Conservation (phyloP, 176 grass and related monocot species). For the Eleusine indica region DNA sequence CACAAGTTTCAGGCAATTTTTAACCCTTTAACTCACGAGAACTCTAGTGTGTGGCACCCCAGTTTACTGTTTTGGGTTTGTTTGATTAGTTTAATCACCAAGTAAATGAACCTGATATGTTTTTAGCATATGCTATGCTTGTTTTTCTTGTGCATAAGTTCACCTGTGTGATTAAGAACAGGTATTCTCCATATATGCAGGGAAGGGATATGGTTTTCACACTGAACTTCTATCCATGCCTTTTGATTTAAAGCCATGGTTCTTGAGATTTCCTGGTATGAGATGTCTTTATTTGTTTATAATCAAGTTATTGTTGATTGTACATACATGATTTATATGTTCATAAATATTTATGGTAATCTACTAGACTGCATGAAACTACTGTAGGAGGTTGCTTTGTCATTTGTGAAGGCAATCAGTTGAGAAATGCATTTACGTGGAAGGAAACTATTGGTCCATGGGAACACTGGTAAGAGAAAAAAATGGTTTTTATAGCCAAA, state of each 20-base stretch:
- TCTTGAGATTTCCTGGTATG: slow-evolving; percentile 94
- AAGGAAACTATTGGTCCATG: slow-evolving; percentile 84
- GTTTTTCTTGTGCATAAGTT: no score
- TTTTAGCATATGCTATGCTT: no score
- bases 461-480: slow-evolving; percentile 37
- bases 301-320: neutral
- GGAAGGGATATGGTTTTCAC: slow-evolving; percentile 77
- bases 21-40: no score
- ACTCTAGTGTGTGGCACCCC: no score
- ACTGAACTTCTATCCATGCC: slow-evolving; percentile 87
- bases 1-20: no score
- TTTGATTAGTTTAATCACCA: no score
- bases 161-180: no score
- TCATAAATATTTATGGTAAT: neutral
- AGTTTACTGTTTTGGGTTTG: no score
- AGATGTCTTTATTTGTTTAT: neutral
- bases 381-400: slow-evolving; percentile 86
- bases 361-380: slow-evolving; percentile 16
- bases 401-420: slow-evolving; percentile 62
- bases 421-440: slow-evolving; percentile 97
- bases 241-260: slow-evolving; percentile 76
- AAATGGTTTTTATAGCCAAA: no score
- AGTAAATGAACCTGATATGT: no score
- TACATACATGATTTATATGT: neutral
- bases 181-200: neutral